Evolutionary conservation across 1,139 yeast species (phyloP).

Genomic region (Torulaspora pretoriensis): DNA sequence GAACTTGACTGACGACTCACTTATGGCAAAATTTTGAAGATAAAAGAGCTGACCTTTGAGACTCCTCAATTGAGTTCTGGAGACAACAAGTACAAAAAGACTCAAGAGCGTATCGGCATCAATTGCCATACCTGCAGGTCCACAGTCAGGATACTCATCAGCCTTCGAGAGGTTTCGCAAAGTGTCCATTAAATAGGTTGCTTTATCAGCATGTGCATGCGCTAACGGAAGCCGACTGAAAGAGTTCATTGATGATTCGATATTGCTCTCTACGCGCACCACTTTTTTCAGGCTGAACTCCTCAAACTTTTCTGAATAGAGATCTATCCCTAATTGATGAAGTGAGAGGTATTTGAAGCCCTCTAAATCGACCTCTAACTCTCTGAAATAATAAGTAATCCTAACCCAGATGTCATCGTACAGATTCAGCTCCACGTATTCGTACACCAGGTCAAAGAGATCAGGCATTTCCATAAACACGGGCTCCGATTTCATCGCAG

Average conservation of each 20-base stretch:
- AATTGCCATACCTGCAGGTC: conserved; percentile 37
- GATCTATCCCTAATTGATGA: conserved; percentile 62
- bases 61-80: conserved; percentile 56
- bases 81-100: conserved; percentile 64
- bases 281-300: conserved; percentile 33
- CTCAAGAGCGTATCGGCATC: conserved; percentile 84
- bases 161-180: conserved; percentile 48
- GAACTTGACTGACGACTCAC: conserved; percentile 40
- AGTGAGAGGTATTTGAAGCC: conserved; percentile 54
- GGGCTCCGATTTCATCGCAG: conserved; percentile 21
- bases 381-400: conserved; percentile 12
- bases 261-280: conserved; percentile 43
- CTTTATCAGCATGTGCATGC: conserved; percentile 51
- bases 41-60: conserved; percentile 64
- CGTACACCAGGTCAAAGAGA: conserved; percentile 54
- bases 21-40: conserved; percentile 58
- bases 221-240: conserved; percentile 51
- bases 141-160: conserved; percentile 12
- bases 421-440: conserved; percentile 64
- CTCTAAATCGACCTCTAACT: conserved; percentile 22
- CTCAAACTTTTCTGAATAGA: conserved; percentile 39
- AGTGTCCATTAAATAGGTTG: conserved; percentile 50
- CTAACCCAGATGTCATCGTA: conserved; percentile 55
- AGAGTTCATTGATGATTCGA: conserved; percentile 50
- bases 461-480: conserved; percentile 44